Evolutionary conservation across 2,329 filamentous ascomycete genomes (phyloP).

Genomic region (Apiospora aurea): DNA sequence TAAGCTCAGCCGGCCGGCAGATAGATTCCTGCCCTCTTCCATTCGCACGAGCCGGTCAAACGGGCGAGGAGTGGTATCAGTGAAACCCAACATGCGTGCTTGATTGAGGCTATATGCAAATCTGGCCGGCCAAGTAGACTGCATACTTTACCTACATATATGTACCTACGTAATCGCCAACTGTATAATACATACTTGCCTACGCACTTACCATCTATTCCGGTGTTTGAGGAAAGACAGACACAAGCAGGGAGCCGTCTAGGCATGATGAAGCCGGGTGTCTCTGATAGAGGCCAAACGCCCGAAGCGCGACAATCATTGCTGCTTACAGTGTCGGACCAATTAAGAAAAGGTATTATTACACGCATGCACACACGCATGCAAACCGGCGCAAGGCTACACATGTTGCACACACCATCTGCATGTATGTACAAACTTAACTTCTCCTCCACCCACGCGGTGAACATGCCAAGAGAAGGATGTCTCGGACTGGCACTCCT

Average conservation of each 20-base stretch:
- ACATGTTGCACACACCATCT: not conserved
- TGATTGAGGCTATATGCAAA: not conserved
- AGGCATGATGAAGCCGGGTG: not conserved
- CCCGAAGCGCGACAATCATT: not conserved
- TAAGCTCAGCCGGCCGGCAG: conserved; percentile 9
- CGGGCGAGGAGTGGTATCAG: not conserved
- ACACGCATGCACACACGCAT: not conserved
- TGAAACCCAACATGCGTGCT: not conserved
- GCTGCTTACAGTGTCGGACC: not conserved
- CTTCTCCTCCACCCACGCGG: not conserved
- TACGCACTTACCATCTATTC: not conserved
- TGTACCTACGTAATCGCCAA: not conserved
- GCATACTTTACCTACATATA: no score
- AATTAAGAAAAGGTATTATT: not conserved
- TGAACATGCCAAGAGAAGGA: not conserved
- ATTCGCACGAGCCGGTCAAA: not conserved
- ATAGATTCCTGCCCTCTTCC: not conserved
- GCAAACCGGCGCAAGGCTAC: conserved; percentile 1
- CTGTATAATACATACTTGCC: not conserved
- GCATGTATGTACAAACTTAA: conserved; percentile 3
- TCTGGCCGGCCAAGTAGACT: not conserved
- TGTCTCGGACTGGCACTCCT: not conserved
- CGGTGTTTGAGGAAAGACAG: not conserved
- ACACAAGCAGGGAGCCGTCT: conserved; percentile 11
- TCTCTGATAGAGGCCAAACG: conserved; percentile 3